phyloP scores from a whole-genome alignment of 805 yeast species.

The Zygoascus biomembranicola region DNA sequence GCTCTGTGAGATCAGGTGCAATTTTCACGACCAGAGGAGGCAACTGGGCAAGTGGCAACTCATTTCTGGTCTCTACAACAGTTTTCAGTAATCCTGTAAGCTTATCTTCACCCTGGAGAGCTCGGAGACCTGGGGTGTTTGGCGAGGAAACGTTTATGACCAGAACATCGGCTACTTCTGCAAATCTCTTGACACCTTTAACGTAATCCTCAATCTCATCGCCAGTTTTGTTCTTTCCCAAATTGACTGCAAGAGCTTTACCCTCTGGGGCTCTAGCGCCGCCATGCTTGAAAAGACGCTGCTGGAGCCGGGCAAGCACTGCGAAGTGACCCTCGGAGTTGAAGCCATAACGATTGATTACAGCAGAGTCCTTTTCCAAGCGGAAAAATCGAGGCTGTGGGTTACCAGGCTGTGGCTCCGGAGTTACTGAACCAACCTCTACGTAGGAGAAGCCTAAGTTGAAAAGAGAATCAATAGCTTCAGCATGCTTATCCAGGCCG shows the following conservation, averaged over 20 bases:
- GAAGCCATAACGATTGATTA: conserved; percentile 90
- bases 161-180: conserved; percentile 77
- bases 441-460: conserved; percentile 79
- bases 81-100: conserved; percentile 57
- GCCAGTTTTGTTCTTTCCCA: conserved; percentile 89
- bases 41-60: conserved; percentile 30
- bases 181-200: conserved; percentile 73
- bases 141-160: conserved; percentile 92
- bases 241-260: conserved; percentile 68
- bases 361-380: conserved; percentile 76
- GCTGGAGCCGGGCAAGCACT: conserved; percentile 59
- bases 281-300: conserved; percentile 43
- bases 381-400: conserved; percentile 91
- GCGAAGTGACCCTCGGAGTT: conserved; percentile 81
- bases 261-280: conserved; percentile 32
- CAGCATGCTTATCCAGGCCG: conserved; percentile 90
- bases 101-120: conserved; percentile 69
- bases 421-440: conserved; percentile 91
- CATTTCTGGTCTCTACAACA: conserved; percentile 63
- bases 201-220: conserved; percentile 85
- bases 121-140: conserved; percentile 91
- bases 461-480: conserved; percentile 75
- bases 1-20: conserved; percentile 84
- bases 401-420: conserved; percentile 88
- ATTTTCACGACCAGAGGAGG: conserved; percentile 78